Evolutionary conservation across 2,329 filamentous ascomycete genomes (phyloP), one percentile per base, ranked within the genome.

Genomic region (Scytalidium sp.): DNA sequence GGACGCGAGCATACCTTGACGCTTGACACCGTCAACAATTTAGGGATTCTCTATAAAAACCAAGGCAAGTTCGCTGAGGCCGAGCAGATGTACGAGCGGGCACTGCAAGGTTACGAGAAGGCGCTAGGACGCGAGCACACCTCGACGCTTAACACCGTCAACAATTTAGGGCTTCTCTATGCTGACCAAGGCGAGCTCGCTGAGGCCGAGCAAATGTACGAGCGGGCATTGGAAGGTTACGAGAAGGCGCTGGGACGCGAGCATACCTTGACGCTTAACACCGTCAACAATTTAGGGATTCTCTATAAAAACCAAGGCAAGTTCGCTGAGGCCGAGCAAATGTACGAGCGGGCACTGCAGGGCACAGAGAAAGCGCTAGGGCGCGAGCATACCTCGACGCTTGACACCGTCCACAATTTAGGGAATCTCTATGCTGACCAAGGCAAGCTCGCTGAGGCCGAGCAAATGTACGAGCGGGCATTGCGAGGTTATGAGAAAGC

Each of bases 391-490:
- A 52, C 13, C 11, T 51, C 32, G 22, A 55, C 41, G 40, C 43
- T 55, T n/a, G 29, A 41, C 23, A 51, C 42, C 25, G 46, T 49
- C 19, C n/a, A 41, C 23, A 46, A 52, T 21, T 27, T 54, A 19
- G 52, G 50, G 13, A 32, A 9, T 49, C 25, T 70, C 49, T 70
- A 67, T 43, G 10, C 3, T 7, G 11, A 55, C 20, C 58, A 65
- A 52, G 60, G 53, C 46, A 58, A 57, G 45, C 23, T 61, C 13
- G 27, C 53, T 10, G 54, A 66, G 22, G 62, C 66, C 7, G 56
- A 64, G 54, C 48, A 51, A 22, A 44, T 44, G 42, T 44, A 23
- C 19, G 20, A 44, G 42, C 20, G 21, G n/a, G 42, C 42, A 13
- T 25, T 44, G 42, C 7, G 8, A 23, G 42, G 42, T 22, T 23